Evolutionary conservation across 129 eudicot genomes (phyloP).

Genomic region (Flaveria sonorensis): DNA sequence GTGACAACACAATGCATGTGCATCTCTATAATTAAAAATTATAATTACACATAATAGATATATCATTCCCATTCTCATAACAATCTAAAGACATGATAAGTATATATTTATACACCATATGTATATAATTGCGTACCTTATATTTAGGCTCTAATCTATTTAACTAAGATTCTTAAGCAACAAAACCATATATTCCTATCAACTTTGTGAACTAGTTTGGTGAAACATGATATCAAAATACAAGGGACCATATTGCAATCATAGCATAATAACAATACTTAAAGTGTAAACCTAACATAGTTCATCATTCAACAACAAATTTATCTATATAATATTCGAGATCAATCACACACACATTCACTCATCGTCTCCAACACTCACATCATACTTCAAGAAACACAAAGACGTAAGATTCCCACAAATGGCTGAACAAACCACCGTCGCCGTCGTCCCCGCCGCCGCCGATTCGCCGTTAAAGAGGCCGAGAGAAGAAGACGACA

Average conservation of each 20-base stretch:
- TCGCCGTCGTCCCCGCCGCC: conserved; percentile 36
- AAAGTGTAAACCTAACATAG: conserved; percentile 16
- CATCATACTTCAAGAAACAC: conserved; percentile 5
- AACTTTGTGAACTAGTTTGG: too few relatives aligned
- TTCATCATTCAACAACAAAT: conserved; percentile 11
- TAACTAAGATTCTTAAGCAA: too few relatives aligned
- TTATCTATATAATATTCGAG: conserved; percentile 17
- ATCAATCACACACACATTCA: conserved; percentile 23
- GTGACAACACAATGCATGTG: too few relatives aligned
- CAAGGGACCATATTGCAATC: conserved; percentile 10
- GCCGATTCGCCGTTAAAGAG: conserved; percentile 50
- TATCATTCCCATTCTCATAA: too few relatives aligned
- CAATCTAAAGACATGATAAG: too few relatives aligned
- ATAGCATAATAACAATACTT: background rate
- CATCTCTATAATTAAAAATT: too few relatives aligned
- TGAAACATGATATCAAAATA: background rate
- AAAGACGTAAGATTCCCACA: conserved; percentile 16
- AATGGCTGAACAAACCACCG: conserved; percentile 46
- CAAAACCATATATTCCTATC: too few relatives aligned
- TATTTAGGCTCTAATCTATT: too few relatives aligned
- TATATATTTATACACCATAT: too few relatives aligned
- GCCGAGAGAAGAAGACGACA: conserved; percentile 45
- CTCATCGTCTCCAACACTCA: conserved; percentile 11
- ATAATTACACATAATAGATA: too few relatives aligned
- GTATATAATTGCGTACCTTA: too few relatives aligned